Percentiles rank a stretch among this genome's conserved stretches.
Conservation (phyloP, 2,329 filamentous ascomycete genomes). For the Dactylellina cionopaga region DNA sequence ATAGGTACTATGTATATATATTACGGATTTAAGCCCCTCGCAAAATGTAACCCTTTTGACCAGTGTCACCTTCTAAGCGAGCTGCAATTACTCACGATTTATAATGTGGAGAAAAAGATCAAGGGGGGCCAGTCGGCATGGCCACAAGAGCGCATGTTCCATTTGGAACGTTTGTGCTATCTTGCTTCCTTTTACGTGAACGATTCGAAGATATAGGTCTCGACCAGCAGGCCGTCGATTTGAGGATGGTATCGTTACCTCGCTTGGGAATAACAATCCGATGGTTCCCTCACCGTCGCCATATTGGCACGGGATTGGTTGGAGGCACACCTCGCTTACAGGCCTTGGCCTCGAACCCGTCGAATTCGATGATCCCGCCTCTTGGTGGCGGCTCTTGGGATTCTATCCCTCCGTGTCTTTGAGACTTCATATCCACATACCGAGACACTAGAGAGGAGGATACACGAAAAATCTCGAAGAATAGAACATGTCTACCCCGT, state of each 20-base stretch:
- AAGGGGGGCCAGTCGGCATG: neutral
- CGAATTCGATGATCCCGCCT: neutral
- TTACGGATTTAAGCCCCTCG: constrained; percentile 31
- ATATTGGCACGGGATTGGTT: constrained; percentile 24
- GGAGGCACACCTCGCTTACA: constrained; percentile 44
- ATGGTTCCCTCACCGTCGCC: constrained; percentile 27
- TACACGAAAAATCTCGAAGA: too few relatives aligned
- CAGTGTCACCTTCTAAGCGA: constrained; percentile 40
- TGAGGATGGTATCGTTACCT: neutral
- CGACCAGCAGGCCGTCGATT: neutral
- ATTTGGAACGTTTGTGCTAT: neutral
- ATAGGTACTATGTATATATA: neutral
- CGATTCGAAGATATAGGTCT: neutral
- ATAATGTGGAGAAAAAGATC: constrained; percentile 2
- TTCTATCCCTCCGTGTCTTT: too few relatives aligned
- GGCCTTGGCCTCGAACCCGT: neutral
- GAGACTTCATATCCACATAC: too few relatives aligned
- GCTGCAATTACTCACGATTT: neutral
- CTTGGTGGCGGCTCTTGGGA: constrained; percentile 26
- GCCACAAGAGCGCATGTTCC: neutral
- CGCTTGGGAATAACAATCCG: constrained; percentile 20
- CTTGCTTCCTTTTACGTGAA: too few relatives aligned
- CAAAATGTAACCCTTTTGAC: constrained; percentile 45
- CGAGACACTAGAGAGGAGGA: too few relatives aligned
- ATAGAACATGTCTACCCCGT: neutral